Base-by-base conservation (phyloP, 805 yeast species). In the Candida multigemmis region DNA sequence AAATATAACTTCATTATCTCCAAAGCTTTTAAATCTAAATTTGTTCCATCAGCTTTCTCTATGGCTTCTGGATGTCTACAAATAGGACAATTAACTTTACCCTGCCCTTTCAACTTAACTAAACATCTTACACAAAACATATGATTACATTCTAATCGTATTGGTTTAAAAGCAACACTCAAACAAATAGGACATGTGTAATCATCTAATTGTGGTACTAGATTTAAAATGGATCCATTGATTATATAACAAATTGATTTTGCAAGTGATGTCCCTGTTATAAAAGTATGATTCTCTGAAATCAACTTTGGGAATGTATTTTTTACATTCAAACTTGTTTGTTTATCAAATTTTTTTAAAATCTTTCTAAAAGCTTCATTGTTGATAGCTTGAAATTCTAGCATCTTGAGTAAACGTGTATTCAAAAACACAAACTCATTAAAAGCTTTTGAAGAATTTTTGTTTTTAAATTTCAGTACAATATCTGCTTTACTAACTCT, bases 141-240 rank as follows among this genome's bases (percentile, higher is more conserved):
- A 44, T 80, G 91, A 1, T 66, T 66, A 47, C 91, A 80, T 7
- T 49, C 53, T 10, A 80, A 53, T 25, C 74, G 53, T 25, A 80
- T 74, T 3, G 91, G 91, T 40, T 78, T 77, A 52, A 66, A 80
- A 1, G 86, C 85, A 24, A 80, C 64, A 3, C 71, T 63, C 46
- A 71, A 67, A 44, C 91, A 80, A 7, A 80, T 72, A 1, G 87
- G 84, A 44, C 91, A 80, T 2, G 72, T 56, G 41, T 78, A 80
- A 45, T 81, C 89, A 25, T 80, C 87, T 4, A 81, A 51, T 45
- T 78, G 87, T 2, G 91, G 91, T 1, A 78, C 55, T 2, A 80
- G 48, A 16, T 66, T 61, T 19, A 80, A 47, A 11, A 80, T 48
- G 14, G 71, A 60, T 14, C 57, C 58, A 16, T 77, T 67, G 18